Base-by-base conservation (phyloP, 257 asterid genomes). In the Eustoma russellianum region DNA sequence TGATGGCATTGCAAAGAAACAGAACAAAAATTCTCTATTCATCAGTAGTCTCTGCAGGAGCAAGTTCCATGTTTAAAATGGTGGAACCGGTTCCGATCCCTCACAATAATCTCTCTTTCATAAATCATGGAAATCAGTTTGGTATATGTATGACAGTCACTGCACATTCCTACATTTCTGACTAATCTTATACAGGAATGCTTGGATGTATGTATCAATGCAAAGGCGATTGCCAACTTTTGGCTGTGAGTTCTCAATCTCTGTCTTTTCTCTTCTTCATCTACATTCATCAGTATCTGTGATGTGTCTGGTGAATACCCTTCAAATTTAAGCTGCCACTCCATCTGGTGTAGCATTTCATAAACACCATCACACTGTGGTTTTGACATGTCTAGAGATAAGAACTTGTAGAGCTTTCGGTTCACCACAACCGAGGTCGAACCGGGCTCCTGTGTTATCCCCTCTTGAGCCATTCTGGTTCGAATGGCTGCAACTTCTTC, bases 261-360 rank as follows among this genome's bases (percentile, higher is more conserved):
- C 49, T 78, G 66, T 48, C 60, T 74, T 77, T 86, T 89, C 75
- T 86, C 96, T n/a, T 83, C 93, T 69, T 86, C 96, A 41, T 68
- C 90, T 8, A 79, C 93, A 44, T 77, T 77, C 17, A 76, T 46
- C 79, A 71, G 60, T 9, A 83, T 81, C 50, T 62, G 73, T 5
- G 90, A 69, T 13, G 81, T 81, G 44, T 89, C 95, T 1, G 94
- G 80, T 15, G 48, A 48, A 66, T 89, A 86, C 17, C 96, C 94
- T 67, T 83, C 94, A 58, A 86, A 90, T 66, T 59, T 83, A 72
- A 90, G 55, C 73, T 90, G 96, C 93, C 97, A 86, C 57, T 76
- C 95, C 93, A 89, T 89, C 43, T 89, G 94, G 67, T 74, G 84
- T 52, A 89, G 69, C 95, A 86, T 89, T 48, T 89, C 94, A 12